Base-by-base conservation (phyloP, 208 protist genomes). In the Porcisia deanei region DNA sequence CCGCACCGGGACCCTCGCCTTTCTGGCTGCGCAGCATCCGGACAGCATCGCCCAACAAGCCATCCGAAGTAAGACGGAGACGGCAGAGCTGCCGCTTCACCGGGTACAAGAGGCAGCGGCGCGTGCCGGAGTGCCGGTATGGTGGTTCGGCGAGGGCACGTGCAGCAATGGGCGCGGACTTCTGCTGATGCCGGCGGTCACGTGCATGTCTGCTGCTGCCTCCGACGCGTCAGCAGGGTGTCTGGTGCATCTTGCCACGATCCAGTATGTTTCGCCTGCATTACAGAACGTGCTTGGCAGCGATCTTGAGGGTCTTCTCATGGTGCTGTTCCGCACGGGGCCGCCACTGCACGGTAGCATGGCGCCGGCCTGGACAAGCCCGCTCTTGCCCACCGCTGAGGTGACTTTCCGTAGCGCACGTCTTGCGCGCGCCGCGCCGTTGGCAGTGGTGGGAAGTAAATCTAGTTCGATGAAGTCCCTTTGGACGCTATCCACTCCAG, bases 111-210 rank as follows among this genome's bases (percentile, higher is more conserved):
- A 81, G 3, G 71, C 76, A 5, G 82, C 83, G n/a, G 67, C 61
- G 18, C 61, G 49, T 18, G 63, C 76, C 1, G 83, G 89, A 2
- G 79, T 91, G 41, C 85, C 88, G 52, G 73, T 96, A 30, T 79
- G 91, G 52, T 89, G 85, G 73, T 96, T 91, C 52, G 68, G 76
- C 5, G 91, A 96, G 60, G 89, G 88, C 9, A 94, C 85, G 12
- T 91, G 88, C 77, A 91, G 77, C 45, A 96, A 96, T 75, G 91
- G 91, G 43, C 88, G 87, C 67, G 91, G 89, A 18, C 70, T 96
- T 66, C 72, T 96, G 57, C 73, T 60, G 22, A 78, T 91, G 54
- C 77, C 72, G 8, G 43, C 54, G 2, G 71, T 71, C 4, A 57
- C 63, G 20, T 75, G 67, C 34, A 67, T 71, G 16, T 39, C 41